phyloP scores from a whole-genome alignment of 2,329 filamentous ascomycete species.

The Colletotrichum sublineola region DNA sequence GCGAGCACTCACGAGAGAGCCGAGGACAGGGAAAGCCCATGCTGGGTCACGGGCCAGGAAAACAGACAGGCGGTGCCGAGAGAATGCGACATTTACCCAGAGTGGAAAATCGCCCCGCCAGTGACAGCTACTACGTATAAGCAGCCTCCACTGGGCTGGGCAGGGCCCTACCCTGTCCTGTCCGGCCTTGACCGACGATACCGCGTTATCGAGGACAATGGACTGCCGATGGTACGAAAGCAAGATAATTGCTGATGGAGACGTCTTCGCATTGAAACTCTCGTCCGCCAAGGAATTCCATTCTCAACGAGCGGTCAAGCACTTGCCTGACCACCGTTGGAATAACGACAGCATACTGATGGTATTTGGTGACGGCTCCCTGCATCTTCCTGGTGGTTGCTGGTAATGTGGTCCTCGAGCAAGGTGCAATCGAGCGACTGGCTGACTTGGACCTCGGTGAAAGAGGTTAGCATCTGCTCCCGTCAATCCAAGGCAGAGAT shows the following conservation, averaged over 20 bases:
- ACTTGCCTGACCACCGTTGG: constrained; percentile 17
- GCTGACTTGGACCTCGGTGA: neutral
- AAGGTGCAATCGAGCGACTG: constrained; percentile 16
- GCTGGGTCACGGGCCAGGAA: neutral
- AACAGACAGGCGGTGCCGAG: constrained; percentile 9
- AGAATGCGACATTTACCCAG: neutral
- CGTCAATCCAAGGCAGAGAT: constrained; percentile 19
- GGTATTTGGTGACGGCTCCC: constrained; percentile 20
- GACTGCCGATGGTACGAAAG: neutral
- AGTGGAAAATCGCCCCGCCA: neutral
- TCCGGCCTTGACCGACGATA: constrained; percentile 14
- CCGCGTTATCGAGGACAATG: constrained; percentile 10
- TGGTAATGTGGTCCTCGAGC: constrained; percentile 22
- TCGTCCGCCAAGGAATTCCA: constrained; percentile 12
- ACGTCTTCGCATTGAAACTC: neutral
- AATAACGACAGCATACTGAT: constrained; percentile 23
- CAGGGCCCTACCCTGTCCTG: constrained; percentile 5
- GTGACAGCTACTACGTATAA: constrained; percentile 9
- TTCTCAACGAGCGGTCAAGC: constrained; percentile 12
- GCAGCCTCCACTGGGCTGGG: neutral
- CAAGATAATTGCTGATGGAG: constrained; percentile 2
- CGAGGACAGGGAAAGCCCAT: neutral
- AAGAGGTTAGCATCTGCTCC: neutral
- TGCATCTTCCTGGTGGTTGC: constrained; percentile 15
- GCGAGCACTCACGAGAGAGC: constrained; percentile 8